Evolutionary conservation across 306 rosid species (phyloP).

Genomic region (Cicer pinnatifidum): DNA sequence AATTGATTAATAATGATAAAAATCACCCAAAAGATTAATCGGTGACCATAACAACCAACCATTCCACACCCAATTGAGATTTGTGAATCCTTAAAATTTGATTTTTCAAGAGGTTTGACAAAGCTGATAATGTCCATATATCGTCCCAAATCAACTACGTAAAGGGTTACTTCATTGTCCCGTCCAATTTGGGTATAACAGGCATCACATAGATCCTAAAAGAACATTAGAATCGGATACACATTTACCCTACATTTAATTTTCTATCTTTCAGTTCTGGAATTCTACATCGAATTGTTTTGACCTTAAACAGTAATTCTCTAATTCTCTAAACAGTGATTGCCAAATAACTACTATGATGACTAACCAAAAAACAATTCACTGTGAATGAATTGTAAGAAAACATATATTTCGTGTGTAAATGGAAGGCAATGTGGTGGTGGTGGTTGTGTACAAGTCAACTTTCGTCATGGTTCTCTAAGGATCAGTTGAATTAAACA

Average conservation of each 20-base stretch:
- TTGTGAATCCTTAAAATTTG: neutral
- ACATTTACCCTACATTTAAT: conserved; percentile 35
- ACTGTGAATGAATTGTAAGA: conserved; percentile 34
- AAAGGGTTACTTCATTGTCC: neutral
- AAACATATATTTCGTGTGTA: conserved; percentile 15
- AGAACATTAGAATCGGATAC: conserved; percentile 20
- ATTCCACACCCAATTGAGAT: neutral
- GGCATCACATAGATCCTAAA: conserved; percentile 25
- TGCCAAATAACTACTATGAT: conserved; percentile 40
- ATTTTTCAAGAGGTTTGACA: conserved; percentile 2
- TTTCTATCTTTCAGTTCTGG: conserved; percentile 34
- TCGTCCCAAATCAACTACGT: conserved; percentile 10
- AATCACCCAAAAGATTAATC: neutral
- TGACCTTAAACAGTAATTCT: neutral
- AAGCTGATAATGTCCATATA: neutral
- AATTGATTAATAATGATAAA: neutral
- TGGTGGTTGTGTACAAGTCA: conserved; percentile 42
- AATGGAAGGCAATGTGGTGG: conserved; percentile 42
- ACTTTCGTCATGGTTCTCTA: conserved; percentile 35
- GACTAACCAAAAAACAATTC: conserved; percentile 17
- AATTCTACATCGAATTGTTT: conserved; percentile 39
- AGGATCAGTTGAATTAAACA: conserved; percentile 56
- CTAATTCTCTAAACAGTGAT: conserved; percentile 23
- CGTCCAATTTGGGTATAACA: conserved; percentile 4
- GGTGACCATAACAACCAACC: neutral